Evolutionary conservation across 83 land plant genomes (phyloP), one percentile per base, ranked within the genome.

Genomic region (Diphasiastrum complanatum): DNA sequence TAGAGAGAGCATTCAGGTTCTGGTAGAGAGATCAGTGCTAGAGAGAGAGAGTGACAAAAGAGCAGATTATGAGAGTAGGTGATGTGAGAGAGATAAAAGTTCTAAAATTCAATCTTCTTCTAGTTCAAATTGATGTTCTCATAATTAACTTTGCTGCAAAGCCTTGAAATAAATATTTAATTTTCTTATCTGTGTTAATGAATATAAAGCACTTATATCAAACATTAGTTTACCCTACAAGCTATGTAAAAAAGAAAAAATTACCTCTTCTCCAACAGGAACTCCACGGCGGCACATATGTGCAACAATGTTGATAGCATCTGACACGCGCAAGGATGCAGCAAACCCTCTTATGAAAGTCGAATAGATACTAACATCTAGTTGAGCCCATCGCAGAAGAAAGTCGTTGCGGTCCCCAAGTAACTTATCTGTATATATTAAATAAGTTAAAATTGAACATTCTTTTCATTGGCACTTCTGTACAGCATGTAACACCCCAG

Each of bases 261-360:
- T 16, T 11, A 91, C 97, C 90, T 91, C 95, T 51, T 88, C 95
- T 23, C 83, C 84, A 27, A 78, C 69, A 63, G 90, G 83, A 40
- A 78, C 74, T 16, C 95, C 87, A 16, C 79, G 72, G 1, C 83
- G 80, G n/a, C 80, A 77, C 40, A 87, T 76, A 64, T 72, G 64
- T 2, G 62, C 51, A 35, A 92, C 75, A 12, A 70, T 64, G 37
- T 51, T 72, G 30, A 87, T 81, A 29, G 98, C 95, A 78, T 88
- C 98, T 5, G 96, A 79, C 3, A 92, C 95, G 26, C 91, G 84
- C 38, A 92, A 51, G 2, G 82, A 74, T 3, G 87, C 84, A 60
- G 95, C 91, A 43, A 92, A 72, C 33, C 95, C 83, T 56, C 61
- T 64, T 60, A 88, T 74, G n/a, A 92, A 64, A 26, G 81, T 62